Evolutionary conservation across 805 yeast species (phyloP).

Genomic region (Yarrowia divulgata): DNA sequence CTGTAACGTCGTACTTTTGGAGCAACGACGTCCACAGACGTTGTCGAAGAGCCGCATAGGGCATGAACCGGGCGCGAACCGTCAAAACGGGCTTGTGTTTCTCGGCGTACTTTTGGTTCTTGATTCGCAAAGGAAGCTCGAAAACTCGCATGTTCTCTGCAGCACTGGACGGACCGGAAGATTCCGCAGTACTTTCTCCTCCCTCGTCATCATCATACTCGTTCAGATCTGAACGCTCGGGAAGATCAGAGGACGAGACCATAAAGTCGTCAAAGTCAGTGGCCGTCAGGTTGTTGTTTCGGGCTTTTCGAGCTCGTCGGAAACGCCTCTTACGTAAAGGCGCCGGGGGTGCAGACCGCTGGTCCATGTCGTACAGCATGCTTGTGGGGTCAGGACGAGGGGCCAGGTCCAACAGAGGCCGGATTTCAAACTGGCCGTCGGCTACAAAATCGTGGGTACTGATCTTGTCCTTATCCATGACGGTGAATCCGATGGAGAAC

Average conservation of each 20-base stretch:
- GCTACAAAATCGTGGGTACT: slow-evolving; percentile 88
- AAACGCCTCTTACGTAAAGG: slow-evolving; percentile 20
- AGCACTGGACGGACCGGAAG: background rate
- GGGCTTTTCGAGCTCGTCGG: slow-evolving; percentile 7
- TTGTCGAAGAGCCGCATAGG: slow-evolving; percentile 68
- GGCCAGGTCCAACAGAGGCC: slow-evolving; percentile 53
- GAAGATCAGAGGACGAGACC: slow-evolving; percentile 17
- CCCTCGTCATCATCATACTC: slow-evolving; percentile 21
- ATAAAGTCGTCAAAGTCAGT: slow-evolving; percentile 27
- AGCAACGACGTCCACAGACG: slow-evolving; percentile 74
- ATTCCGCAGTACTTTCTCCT: background rate
- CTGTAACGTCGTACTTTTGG: slow-evolving; percentile 59
- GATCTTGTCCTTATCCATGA: slow-evolving; percentile 83
- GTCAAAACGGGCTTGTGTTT: slow-evolving; percentile 62
- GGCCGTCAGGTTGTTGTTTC: slow-evolving; percentile 9
- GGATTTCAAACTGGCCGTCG: slow-evolving; percentile 62
- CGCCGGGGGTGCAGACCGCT: slow-evolving; percentile 3
- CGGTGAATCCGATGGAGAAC: slow-evolving; percentile 71
- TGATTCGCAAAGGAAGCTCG: slow-evolving; percentile 53
- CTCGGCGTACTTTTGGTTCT: slow-evolving; percentile 47
- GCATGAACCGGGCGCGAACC: slow-evolving; percentile 68
- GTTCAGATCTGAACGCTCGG: slow-evolving; percentile 28
- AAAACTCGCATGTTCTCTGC: slow-evolving; percentile 42
- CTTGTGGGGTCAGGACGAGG: slow-evolving; percentile 51
- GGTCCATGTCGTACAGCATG: slow-evolving; percentile 45